Percentiles rank a stretch among this genome's conserved stretches.
These are phyloP conservation scores for Lobulomyces angularis DNA, from an alignment of 192 early-diverging fungal species.

Conservation along the genomic window DNA sequence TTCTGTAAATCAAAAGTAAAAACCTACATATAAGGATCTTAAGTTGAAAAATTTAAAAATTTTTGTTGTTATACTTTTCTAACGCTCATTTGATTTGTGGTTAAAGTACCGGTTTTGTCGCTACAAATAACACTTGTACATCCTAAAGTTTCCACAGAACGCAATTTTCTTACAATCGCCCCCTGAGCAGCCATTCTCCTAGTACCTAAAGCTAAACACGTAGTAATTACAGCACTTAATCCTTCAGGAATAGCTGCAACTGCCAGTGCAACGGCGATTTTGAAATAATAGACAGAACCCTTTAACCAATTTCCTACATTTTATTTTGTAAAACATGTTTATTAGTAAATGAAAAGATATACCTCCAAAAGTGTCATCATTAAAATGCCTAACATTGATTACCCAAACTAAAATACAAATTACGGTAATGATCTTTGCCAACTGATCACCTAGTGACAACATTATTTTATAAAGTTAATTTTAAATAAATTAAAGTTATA, in stretches of 20 bases:
- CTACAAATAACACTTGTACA: conserved; percentile 97
- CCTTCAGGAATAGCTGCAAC: conserved; percentile 99
- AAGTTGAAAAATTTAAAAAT: not conserved
- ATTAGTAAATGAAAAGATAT: too few relatives aligned
- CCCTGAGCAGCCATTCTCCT: conserved; percentile 92
- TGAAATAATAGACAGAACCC: conserved; percentile 97
- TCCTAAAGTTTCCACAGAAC: conserved; percentile 90
- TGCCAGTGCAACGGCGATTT: conserved; percentile 95
- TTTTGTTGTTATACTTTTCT: conserved; percentile 9
- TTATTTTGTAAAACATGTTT: too few relatives aligned
- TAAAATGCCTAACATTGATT: conserved; percentile 96
- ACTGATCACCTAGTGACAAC: too few relatives aligned
- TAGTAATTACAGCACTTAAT: conserved; percentile 94
- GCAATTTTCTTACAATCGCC: conserved; percentile 88
- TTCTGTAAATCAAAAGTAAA: conserved; percentile 36
- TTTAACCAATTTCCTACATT: conserved; percentile 78
- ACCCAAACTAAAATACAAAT: conserved; percentile 94
- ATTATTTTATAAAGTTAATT: too few relatives aligned
- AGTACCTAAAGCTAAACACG: conserved; percentile 92
- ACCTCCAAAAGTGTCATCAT: conserved; percentile 56
- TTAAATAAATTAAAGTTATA: too few relatives aligned
- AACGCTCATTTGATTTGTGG: conserved; percentile 92
- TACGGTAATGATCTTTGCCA: conserved; percentile 57
- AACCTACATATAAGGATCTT: too few relatives aligned
- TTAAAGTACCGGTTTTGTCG: conserved; percentile 98